These are phyloP conservation scores for Anthostomella pinea DNA, from an alignment of 2,329 filamentous ascomycete genomes.

Conservation along the genomic window DNA sequence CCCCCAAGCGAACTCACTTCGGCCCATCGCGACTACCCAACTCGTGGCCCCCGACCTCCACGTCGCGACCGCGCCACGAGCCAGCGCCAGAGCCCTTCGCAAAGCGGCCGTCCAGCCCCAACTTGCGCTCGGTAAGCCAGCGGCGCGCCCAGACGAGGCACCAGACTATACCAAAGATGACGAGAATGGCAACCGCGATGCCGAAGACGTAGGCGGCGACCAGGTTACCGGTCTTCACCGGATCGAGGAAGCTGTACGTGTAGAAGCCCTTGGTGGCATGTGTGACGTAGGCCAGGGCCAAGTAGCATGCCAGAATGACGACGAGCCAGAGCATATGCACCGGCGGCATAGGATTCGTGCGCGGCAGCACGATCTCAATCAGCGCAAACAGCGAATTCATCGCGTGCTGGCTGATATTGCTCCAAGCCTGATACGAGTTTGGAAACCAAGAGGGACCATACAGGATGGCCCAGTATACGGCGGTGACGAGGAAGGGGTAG, in stretches of 20 bases:
- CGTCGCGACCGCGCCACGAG: not conserved
- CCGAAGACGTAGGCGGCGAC: slow-evolving; percentile 61
- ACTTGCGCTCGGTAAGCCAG: slow-evolving; percentile 34
- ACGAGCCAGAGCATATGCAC: slow-evolving; percentile 67
- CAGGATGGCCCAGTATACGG: slow-evolving; percentile 67
- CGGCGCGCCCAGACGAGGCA: slow-evolving; percentile 39
- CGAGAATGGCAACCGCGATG: slow-evolving; percentile 41
- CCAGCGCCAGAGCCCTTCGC: slow-evolving; percentile 6
- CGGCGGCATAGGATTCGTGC: slow-evolving; percentile 57
- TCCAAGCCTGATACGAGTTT: slow-evolving; percentile 54
- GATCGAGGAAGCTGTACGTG: slow-evolving; percentile 75
- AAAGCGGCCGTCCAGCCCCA: slow-evolving; percentile 25
- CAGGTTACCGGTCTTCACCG: slow-evolving; percentile 44
- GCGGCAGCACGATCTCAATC: slow-evolving; percentile 69
- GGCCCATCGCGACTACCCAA: not conserved
- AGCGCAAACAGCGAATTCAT: slow-evolving; percentile 72
- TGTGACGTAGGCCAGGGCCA: slow-evolving; percentile 72
- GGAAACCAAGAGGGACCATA: slow-evolving; percentile 64
- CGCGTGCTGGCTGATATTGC: slow-evolving; percentile 69
- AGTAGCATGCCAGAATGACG: slow-evolving; percentile 68
- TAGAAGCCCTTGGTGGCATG: slow-evolving; percentile 69
- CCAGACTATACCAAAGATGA: slow-evolving; percentile 44
- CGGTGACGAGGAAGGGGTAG: slow-evolving; percentile 66
- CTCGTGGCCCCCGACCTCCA: not conserved
- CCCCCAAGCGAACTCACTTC: too few relatives aligned